These are phyloP conservation scores for Blastobotrys muscicola DNA, from an alignment of 805 yeast species.

Conservation along the genomic window DNA sequence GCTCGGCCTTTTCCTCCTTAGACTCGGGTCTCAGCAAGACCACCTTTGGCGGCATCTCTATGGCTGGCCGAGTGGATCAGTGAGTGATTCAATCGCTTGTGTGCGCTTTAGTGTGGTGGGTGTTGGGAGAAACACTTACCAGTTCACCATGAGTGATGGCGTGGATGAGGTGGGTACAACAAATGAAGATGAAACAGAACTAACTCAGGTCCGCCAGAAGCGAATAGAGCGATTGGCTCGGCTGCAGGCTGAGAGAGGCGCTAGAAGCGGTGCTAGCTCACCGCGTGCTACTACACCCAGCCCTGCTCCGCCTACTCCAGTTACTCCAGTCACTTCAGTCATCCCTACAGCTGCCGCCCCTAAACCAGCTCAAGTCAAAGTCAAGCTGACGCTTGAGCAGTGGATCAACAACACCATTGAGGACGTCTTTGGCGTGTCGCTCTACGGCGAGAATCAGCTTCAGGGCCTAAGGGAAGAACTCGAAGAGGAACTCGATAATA, in stretches of 20 bases:
- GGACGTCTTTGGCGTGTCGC: conserved; percentile 12
- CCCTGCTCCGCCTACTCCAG: background rate
- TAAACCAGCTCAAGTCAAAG: background rate
- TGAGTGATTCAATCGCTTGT: background rate
- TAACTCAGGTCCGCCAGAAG: background rate
- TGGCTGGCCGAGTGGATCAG: background rate
- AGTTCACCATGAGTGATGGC: background rate
- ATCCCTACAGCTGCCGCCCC: conserved; percentile 3
- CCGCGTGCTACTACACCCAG: background rate
- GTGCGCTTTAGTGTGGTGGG: background rate
- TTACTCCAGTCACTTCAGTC: background rate
- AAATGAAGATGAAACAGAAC: background rate
- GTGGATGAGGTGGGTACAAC: conserved; percentile 7
- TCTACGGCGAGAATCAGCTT: conserved; percentile 5
- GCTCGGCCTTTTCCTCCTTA: background rate
- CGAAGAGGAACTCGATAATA: conserved; percentile 13
- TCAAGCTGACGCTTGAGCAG: conserved; percentile 7
- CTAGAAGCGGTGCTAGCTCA: background rate
- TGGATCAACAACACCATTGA: conserved; percentile 12
- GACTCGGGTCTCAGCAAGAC: background rate
- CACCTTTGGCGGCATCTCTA: background rate
- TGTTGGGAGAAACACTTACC: background rate
- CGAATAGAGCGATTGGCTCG: conserved; percentile 7
- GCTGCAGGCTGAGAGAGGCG: background rate
- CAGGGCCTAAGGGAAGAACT: conserved; percentile 4